phyloP scores from a whole-genome alignment of 2,329 filamentous ascomycete species.

The Zymoseptoria crescenta region DNA sequence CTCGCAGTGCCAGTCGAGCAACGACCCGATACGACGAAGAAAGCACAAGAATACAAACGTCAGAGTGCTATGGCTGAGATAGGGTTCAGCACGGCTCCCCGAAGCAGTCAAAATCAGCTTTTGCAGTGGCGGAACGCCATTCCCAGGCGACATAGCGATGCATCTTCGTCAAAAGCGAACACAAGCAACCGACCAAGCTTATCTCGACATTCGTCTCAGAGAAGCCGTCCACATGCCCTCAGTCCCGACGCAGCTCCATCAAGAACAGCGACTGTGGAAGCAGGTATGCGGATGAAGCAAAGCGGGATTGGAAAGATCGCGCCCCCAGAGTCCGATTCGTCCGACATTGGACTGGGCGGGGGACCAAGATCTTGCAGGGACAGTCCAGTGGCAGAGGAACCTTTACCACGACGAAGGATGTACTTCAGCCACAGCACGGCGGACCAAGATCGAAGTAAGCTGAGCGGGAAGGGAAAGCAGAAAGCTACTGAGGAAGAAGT shows the following conservation, averaged over 20 bases:
- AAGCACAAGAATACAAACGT: not conserved
- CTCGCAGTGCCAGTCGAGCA: conserved; percentile 8
- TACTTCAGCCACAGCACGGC: not conserved
- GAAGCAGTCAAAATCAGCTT: not conserved
- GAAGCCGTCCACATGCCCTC: not conserved
- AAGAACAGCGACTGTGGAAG: not conserved
- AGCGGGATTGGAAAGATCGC: not conserved
- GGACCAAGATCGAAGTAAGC: not conserved
- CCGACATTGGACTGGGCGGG: not conserved
- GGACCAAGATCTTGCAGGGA: not conserved
- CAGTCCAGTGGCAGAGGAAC: not conserved
- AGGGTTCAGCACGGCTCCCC: conserved; percentile 5
- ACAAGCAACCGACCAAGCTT: not conserved
- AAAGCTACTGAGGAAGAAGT: not conserved
- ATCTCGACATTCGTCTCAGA: not conserved
- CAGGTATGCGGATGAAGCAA: not conserved
- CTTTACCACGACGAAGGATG: not conserved
- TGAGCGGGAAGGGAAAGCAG: not conserved
- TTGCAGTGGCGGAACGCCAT: not conserved
- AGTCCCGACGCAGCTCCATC: not conserved
- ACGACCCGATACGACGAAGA: conserved; percentile 6
- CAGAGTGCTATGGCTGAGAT: conserved; percentile 5
- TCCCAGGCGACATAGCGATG: not conserved
- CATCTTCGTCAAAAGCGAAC: not conserved
- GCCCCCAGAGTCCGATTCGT: not conserved